Conservation (phyloP, 2,329 filamentous ascomycete genomes). For the Exophiala dermatitidis region DNA sequence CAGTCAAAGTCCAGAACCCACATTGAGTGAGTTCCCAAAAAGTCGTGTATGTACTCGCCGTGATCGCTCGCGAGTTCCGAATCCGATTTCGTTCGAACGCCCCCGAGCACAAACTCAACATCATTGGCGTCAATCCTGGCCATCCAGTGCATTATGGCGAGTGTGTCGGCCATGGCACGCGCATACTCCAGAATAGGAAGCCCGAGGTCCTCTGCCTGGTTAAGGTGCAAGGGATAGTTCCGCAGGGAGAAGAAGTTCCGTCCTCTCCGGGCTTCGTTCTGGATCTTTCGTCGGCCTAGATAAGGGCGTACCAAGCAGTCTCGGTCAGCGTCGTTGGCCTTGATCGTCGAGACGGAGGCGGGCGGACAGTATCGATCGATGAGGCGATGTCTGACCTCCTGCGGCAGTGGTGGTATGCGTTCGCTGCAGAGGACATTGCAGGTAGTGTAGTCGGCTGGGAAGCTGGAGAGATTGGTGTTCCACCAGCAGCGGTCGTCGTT, state of each 20-base stretch:
- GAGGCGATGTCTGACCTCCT: constrained; percentile 28
- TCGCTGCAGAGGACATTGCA: constrained; percentile 32
- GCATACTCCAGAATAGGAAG: constrained; percentile 37
- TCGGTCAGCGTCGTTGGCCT: constrained; percentile 32
- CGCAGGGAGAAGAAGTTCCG: constrained; percentile 36
- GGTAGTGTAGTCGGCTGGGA: constrained; percentile 5
- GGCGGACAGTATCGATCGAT: constrained; percentile 33
- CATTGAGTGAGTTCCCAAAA: constrained; percentile 28
- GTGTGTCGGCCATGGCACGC: constrained; percentile 42
- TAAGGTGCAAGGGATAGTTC: constrained; percentile 45
- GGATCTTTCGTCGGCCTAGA: constrained; percentile 35
- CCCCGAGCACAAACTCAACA: constrained; percentile 49
- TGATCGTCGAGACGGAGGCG: constrained; percentile 23
- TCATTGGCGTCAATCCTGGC: constrained; percentile 46
- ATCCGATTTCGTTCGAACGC: constrained; percentile 1
- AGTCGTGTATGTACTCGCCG: constrained; percentile 20
- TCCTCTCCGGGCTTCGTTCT: constrained; percentile 8
- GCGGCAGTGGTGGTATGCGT: constrained; percentile 32
- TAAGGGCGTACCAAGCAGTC: constrained; percentile 48
- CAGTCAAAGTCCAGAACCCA: constrained; percentile 48
- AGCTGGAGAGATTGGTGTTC: constrained; percentile 5
- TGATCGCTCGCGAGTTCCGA: background rate
- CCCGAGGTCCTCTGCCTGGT: constrained; percentile 44
- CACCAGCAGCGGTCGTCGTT: constrained; percentile 8
- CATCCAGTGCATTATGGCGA: constrained; percentile 48